These are phyloP conservation scores for Aspergillus nomiae DNA, from an alignment of 2,329 filamentous ascomycete species.

Conservation along the genomic window DNA sequence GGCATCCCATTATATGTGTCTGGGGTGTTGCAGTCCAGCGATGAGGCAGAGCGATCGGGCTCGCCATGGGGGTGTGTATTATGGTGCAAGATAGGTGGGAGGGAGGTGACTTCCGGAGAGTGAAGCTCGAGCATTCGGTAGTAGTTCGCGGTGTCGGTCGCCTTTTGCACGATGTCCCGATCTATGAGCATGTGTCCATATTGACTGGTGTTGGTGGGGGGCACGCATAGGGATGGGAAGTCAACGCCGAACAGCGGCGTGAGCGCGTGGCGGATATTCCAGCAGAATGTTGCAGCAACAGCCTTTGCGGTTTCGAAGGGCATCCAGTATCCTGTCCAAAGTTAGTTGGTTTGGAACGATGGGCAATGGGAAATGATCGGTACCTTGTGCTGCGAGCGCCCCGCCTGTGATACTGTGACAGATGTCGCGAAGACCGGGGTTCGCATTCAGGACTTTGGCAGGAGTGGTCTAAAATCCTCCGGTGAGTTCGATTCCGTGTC, in stretches of 20 bases:
- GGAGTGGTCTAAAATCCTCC: slow-evolving; percentile 71
- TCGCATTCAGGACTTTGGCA: slow-evolving; percentile 76
- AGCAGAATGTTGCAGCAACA: slow-evolving; percentile 87
- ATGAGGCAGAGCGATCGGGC: slow-evolving; percentile 27
- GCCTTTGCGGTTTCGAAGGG: slow-evolving; percentile 84
- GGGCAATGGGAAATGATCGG: slow-evolving; percentile 33
- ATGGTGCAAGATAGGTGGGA: neutral
- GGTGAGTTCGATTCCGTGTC: neutral
- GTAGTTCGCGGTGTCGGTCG: slow-evolving; percentile 43
- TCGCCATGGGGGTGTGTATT: neutral
- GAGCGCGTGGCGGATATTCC: slow-evolving; percentile 77
- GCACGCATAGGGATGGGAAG: slow-evolving; percentile 74
- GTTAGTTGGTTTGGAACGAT: neutral
- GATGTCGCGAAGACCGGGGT: slow-evolving; percentile 82
- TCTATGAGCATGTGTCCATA: slow-evolving; percentile 70
- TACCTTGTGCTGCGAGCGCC: slow-evolving; percentile 84
- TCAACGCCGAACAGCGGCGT: slow-evolving; percentile 86
- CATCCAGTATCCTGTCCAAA: slow-evolving; percentile 84
- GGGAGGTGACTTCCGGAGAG: neutral
- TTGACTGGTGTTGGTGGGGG: slow-evolving; percentile 58
- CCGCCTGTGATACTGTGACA: slow-evolving; percentile 94
- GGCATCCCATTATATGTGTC: slow-evolving; percentile 43
- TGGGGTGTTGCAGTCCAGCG: slow-evolving; percentile 37
- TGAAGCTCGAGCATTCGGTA: slow-evolving; percentile 36
- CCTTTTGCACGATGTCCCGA: slow-evolving; percentile 54